phyloP scores from a whole-genome alignment of 140 eudicot genomes.

The Cichorium intybus region DNA sequence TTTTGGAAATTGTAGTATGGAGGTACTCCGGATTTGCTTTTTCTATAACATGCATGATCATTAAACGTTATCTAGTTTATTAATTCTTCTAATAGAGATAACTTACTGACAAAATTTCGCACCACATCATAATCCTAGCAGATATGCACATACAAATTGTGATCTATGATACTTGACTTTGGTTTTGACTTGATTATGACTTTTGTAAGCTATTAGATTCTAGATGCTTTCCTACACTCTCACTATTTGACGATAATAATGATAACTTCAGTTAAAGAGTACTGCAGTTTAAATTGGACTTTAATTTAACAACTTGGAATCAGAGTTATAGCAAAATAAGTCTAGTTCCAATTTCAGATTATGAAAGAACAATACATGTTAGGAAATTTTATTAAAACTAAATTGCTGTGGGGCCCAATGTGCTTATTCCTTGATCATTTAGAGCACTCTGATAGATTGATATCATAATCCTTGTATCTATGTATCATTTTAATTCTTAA shows the following conservation, averaged over 20 bases:
- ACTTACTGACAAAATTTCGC: neutral
- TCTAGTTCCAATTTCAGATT: neutral
- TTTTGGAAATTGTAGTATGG: neutral
- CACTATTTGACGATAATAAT: neutral
- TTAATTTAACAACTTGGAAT: neutral
- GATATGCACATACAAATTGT: neutral
- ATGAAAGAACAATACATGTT: neutral
- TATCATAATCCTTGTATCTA: neutral
- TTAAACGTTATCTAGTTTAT: neutral
- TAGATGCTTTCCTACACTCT: neutral
- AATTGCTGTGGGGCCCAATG: neutral
- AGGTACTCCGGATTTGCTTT: neutral
- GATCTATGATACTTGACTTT: neutral
- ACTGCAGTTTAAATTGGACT: neutral
- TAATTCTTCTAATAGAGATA: neutral
- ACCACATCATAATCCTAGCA: neutral
- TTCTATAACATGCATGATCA: conserved; percentile 11
- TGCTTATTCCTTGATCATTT: neutral
- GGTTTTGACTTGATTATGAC: conserved; percentile 4
- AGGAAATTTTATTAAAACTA: neutral
- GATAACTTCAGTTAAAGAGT: neutral
- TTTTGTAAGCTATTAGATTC: neutral
- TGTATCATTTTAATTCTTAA: neutral
- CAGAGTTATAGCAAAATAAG: neutral
- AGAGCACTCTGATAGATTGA: neutral